These are phyloP conservation scores for Nectriaceae sp. DNA, from an alignment of 2,329 filamentous ascomycete species.

Conservation along the genomic window DNA sequence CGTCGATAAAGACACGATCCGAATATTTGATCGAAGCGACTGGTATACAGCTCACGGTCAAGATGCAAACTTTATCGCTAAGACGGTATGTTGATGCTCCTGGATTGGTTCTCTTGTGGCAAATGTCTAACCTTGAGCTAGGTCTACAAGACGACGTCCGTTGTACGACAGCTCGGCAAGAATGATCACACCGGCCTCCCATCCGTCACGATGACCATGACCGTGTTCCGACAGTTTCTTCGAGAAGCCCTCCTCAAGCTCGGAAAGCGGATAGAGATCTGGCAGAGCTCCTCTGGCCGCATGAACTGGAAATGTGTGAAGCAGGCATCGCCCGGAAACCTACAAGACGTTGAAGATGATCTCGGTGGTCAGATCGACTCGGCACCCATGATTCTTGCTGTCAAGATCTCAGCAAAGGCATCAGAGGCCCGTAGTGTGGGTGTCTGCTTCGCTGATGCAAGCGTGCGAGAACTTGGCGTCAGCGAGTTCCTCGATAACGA, in stretches of 20 bases:
- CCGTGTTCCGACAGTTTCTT: conserved; percentile 93
- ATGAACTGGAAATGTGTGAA: conserved; percentile 93
- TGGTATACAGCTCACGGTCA: conserved; percentile 94
- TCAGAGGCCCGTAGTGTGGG: conserved; percentile 84
- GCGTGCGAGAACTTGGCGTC: conserved; percentile 90
- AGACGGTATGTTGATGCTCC: conserved; percentile 58
- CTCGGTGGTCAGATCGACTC: conserved; percentile 83
- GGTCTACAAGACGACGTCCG: conserved; percentile 98
- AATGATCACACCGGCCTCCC: conserved; percentile 81
- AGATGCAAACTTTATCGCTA: conserved; percentile 81
- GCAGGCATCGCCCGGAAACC: conserved; percentile 90
- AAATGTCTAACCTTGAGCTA: conserved; percentile 33
- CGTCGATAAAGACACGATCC: conserved; percentile 73
- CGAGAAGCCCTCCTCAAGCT: conserved; percentile 91
- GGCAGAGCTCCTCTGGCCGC: conserved; percentile 71
- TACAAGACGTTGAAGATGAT: conserved; percentile 97
- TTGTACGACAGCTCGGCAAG: conserved; percentile 85
- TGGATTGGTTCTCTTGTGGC: not conserved
- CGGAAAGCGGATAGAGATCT: conserved; percentile 90
- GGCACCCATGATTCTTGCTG: conserved; percentile 90
- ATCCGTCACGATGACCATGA: conserved; percentile 93
- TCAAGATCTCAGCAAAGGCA: conserved; percentile 89
- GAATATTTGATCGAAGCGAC: conserved; percentile 91
- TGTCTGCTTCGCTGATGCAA: conserved; percentile 97
- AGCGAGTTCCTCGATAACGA: conserved; percentile 99